These are phyloP conservation scores for Prunus mira DNA, from an alignment of 306 rosid genomes.

Conservation along the genomic window DNA sequence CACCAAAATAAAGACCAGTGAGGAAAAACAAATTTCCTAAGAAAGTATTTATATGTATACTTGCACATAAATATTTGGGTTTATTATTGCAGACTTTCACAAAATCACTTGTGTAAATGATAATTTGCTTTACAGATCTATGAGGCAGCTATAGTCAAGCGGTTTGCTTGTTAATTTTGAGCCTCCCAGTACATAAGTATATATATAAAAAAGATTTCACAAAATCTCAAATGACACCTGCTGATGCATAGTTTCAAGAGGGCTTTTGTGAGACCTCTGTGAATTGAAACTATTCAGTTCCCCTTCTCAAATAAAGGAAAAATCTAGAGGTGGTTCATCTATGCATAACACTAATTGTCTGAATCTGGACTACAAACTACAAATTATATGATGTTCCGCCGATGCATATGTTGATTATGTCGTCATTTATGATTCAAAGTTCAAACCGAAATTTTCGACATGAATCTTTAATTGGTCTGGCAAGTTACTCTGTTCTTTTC, in stretches of 20 bases:
- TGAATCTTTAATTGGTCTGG: not conserved
- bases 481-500: too few relatives aligned
- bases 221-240: too few relatives aligned
- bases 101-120: slow-evolving; percentile 43
- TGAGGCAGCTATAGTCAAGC: slow-evolving; percentile 20
- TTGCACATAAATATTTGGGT: slow-evolving; percentile 47
- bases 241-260: too few relatives aligned
- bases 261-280: too few relatives aligned
- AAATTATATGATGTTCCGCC: not conserved
- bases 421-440: not conserved
- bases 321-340: too few relatives aligned
- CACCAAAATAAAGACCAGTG: slow-evolving; percentile 50
- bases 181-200: too few relatives aligned
- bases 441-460: not conserved
- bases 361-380: not conserved
- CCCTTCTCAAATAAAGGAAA: too few relatives aligned
- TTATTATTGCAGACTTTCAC: slow-evolving; percentile 41
- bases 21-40: slow-evolving; percentile 17
- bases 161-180: too few relatives aligned
- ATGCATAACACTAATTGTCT: not conserved
- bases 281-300: too few relatives aligned
- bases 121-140: slow-evolving; percentile 31
- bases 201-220: too few relatives aligned
- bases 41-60: slow-evolving; percentile 44
- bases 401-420: not conserved